Evolutionary conservation across 331 rosid genomes (phyloP).

Genomic region (Quercus tomentella): DNA sequence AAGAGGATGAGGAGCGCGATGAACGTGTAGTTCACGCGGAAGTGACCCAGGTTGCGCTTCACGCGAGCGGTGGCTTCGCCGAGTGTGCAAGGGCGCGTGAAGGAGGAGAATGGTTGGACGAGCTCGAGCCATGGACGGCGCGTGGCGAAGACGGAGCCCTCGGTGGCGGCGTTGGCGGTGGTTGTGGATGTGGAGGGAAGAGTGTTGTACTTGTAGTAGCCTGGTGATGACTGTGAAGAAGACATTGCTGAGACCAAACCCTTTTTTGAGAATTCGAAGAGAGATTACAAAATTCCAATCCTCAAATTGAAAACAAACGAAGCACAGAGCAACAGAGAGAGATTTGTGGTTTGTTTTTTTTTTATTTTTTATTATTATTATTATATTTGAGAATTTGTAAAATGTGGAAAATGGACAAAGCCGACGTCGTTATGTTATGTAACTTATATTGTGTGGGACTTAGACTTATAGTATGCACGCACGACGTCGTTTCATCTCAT

Average conservation of each 20-base stretch:
- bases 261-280: too few relatives aligned
- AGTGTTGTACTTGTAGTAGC: conserved; percentile 25
- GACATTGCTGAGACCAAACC: conserved; percentile 30
- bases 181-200: conserved; percentile 26
- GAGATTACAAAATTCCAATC: too few relatives aligned
- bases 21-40: conserved; percentile 70
- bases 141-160: conserved; percentile 25
- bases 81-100: conserved; percentile 52
- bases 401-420: too few relatives aligned
- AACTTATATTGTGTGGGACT: too few relatives aligned
- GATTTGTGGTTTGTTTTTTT: too few relatives aligned
- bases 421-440: too few relatives aligned
- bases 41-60: conserved; percentile 58
- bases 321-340: neutral
- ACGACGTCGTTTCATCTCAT: too few relatives aligned
- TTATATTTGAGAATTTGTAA: too few relatives aligned
- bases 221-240: conserved; percentile 29
- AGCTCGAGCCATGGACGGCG: conserved; percentile 87
- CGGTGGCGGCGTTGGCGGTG: conserved; percentile 7
- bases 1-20: conserved; percentile 52
- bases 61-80: conserved; percentile 54
- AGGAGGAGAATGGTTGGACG: conserved; percentile 48
- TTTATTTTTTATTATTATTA: too few relatives aligned
- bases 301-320: too few relatives aligned
- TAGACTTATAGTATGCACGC: too few relatives aligned